A percentile compares a stretch with the other conserved stretches of the same genome.
Conservation (phyloP, 2,329 filamentous ascomycete species). For the Mollisia scopiformis region DNA sequence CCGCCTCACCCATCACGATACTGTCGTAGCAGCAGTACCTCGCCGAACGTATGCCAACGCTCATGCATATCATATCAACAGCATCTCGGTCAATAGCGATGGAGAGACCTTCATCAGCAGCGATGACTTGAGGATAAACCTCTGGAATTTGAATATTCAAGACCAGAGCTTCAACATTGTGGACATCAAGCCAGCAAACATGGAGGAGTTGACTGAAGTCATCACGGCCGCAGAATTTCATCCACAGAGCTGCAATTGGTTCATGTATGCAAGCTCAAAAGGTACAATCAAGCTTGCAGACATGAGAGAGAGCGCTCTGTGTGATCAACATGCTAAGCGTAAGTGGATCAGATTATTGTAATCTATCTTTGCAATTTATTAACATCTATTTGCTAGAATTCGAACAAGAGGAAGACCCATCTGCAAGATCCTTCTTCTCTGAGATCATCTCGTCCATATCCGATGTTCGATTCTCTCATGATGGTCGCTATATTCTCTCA, state of each 20-base stretch:
- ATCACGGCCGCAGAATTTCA: slow-evolving; percentile 99
- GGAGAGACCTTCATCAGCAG: slow-evolving; percentile 99
- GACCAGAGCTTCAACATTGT: slow-evolving; percentile 99
- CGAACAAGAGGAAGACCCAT: slow-evolving; percentile 97
- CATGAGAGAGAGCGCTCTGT: slow-evolving; percentile 96
- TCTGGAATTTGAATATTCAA: slow-evolving; percentile 99
- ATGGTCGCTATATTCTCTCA: slow-evolving; percentile 95
- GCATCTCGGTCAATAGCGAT: slow-evolving; percentile 99
- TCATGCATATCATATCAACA: slow-evolving; percentile 99
- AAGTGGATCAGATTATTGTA: slow-evolving; percentile 20
- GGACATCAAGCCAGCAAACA: slow-evolving; percentile 99
- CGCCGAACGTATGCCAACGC: slow-evolving; percentile 97
- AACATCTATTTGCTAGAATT: slow-evolving; percentile 68
- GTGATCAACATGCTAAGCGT: slow-evolving; percentile 96
- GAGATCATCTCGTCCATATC: slow-evolving; percentile 99
- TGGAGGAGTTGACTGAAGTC: slow-evolving; percentile 98
- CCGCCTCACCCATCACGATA: slow-evolving; percentile 96
- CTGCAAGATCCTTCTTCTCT: slow-evolving; percentile 97
- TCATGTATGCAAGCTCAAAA: slow-evolving; percentile 99
- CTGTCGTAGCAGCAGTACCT: slow-evolving; percentile 94
- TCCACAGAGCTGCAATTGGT: slow-evolving; percentile 97
- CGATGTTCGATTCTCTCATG: slow-evolving; percentile 95
- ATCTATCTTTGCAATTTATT: slow-evolving; percentile 3
- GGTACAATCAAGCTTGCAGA: slow-evolving; percentile 98
- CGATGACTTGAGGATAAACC: slow-evolving; percentile 94